Evolutionary conservation across 345 rosid genomes (phyloP).

Genomic region (Melaleuca quinquenervia): DNA sequence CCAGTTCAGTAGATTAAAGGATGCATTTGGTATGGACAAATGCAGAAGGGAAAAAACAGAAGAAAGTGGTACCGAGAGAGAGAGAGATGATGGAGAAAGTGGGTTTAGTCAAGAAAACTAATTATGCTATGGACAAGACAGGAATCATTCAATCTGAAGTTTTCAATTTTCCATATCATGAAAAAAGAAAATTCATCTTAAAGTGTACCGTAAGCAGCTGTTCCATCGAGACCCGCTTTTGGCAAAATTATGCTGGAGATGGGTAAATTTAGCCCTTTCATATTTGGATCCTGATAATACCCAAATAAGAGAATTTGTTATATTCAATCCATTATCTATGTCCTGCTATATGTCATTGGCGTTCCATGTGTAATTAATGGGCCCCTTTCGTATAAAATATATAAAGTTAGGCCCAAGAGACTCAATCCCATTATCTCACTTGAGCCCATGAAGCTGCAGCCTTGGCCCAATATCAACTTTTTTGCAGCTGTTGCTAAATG

Average conservation of each 20-base stretch:
- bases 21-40: too few relatives aligned
- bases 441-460: not conserved
- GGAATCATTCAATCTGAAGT: too few relatives aligned
- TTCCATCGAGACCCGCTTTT: not conserved
- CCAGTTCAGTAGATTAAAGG: fast-evolving
- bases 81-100: too few relatives aligned
- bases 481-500: not conserved
- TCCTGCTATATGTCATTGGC: not conserved
- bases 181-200: not conserved
- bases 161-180: too few relatives aligned
- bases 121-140: too few relatives aligned
- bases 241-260: not conserved
- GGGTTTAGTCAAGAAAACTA: too few relatives aligned
- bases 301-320: not conserved
- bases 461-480: not conserved
- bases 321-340: not conserved
- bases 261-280: not conserved
- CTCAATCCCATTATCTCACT: not conserved
- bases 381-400: not conserved
- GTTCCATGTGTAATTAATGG: not conserved
- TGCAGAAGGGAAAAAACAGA: not conserved
- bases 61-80: not conserved
- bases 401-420: not conserved
- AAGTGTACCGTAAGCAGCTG: not conserved
- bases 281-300: not conserved